Percentiles rank a stretch among this genome's conserved stretches.
These are phyloP conservation scores for Trichophaea hybrida DNA, from an alignment of 2,329 filamentous ascomycete genomes.

Conservation along the genomic window DNA sequence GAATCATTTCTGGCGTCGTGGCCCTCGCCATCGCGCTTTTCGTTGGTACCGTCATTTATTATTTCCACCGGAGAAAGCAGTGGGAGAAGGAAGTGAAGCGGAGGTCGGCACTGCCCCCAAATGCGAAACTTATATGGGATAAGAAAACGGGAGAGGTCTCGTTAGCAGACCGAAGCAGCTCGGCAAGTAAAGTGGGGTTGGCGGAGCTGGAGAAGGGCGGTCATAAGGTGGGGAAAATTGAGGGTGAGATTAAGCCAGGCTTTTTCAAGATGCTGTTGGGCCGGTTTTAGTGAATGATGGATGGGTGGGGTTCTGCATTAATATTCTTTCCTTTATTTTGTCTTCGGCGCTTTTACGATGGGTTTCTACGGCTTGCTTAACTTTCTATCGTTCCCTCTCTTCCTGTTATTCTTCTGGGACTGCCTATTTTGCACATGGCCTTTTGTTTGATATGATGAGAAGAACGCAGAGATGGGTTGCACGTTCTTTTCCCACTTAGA, in stretches of 20 bases:
- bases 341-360: background rate
- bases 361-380: background rate
- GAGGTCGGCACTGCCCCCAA: background rate
- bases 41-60: constrained; percentile 12
- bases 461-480: too few relatives aligned
- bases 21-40: constrained; percentile 12
- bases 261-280: constrained; percentile 2
- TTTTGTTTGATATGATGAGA: too few relatives aligned
- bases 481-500: too few relatives aligned
- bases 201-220: constrained; percentile 2
- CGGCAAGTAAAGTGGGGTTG: background rate
- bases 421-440: too few relatives aligned
- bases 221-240: background rate
- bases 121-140: background rate
- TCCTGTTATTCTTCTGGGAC: background rate
- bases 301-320: background rate
- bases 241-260: background rate
- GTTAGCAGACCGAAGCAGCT: background rate
- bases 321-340: background rate
- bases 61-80: constrained; percentile 16
- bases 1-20: constrained; percentile 18
- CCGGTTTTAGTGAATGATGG: background rate
- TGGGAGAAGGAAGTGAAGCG: constrained; percentile 14
- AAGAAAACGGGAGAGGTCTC: background rate
- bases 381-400: background rate